phyloP scores from a whole-genome alignment of 352 stramenopile genomes.

The Phytopythium sindhum region DNA sequence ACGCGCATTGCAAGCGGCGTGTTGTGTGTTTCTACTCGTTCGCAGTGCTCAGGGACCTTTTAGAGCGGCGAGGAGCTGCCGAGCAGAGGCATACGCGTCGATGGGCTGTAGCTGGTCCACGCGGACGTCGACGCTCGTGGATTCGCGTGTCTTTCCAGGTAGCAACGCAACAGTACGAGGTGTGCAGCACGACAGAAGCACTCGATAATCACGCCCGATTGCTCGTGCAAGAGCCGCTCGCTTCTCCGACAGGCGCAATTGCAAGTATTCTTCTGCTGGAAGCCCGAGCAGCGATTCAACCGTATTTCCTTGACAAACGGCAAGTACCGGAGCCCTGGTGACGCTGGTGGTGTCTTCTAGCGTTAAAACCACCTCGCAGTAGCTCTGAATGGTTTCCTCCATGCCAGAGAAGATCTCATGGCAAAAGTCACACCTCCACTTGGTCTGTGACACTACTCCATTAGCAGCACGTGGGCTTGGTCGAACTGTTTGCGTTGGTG shows the following conservation, averaged over 20 bases:
- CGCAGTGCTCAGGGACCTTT: background rate
- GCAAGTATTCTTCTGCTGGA: slow-evolving; percentile 39
- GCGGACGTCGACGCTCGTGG: slow-evolving; percentile 17
- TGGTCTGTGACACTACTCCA: slow-evolving; percentile 6
- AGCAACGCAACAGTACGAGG: slow-evolving; percentile 15
- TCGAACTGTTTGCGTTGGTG: background rate
- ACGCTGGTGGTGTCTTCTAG: slow-evolving; percentile 37
- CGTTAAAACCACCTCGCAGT: slow-evolving; percentile 29
- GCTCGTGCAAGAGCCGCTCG: slow-evolving; percentile 22
- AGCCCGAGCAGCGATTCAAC: slow-evolving; percentile 40
- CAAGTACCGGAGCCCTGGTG: slow-evolving; percentile 12
- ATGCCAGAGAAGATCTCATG: slow-evolving; percentile 51
- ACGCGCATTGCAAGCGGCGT: too few relatives aligned
- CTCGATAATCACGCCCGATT: slow-evolving; percentile 25
- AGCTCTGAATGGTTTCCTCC: slow-evolving; percentile 45
- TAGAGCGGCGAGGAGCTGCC: slow-evolving; percentile 11
- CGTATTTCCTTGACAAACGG: slow-evolving; percentile 40
- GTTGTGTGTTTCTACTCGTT: background rate
- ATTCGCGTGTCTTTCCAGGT: background rate
- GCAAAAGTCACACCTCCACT: slow-evolving; percentile 54
- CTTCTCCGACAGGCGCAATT: slow-evolving; percentile 43
- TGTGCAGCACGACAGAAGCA: slow-evolving; percentile 46
- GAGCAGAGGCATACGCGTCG: slow-evolving; percentile 26
- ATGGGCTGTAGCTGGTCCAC: slow-evolving; percentile 35
- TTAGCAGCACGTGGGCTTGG: background rate